Base-by-base conservation (phyloP, 345 rosid species). In the Limnanthes douglasii region DNA sequence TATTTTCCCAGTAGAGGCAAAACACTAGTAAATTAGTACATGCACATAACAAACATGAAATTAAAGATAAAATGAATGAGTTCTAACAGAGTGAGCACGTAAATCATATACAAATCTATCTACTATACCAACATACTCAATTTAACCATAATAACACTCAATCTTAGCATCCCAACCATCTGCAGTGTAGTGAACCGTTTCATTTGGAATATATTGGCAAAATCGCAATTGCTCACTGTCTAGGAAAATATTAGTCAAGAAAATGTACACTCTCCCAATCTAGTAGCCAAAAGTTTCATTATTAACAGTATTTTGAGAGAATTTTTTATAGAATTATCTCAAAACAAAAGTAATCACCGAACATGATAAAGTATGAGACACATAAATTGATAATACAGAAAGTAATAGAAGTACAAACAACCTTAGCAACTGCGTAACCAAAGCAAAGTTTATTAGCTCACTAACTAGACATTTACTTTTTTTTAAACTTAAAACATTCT, bases 81-180 rank as follows among this genome's bases (percentile, higher is more conserved):
- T 45, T 43, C 61, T 45, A 61, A 88, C 95, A 8, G 86, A 53
- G 53, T 90, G 98, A 33, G 98, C 98, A 31, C 26, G 53, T 34
- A 90, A 36, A 67, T 90, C 98, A 41, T 64, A 84, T 1, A 94
- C 95, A 60, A 95, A 79, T 51, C 98, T 74, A 59, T 90, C 98
- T 41, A 95, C 98, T 53, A 84, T 79, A 23, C 98, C 95, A 38
- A 90, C 98, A 61, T 95, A 90, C 58, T 90, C 95, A 12, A 84
- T 70, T 95, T 95, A 90, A 15, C 97, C 95, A 54, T 88, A 84
- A 0, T 93, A 74, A 41, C 78, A 51, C 53, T 88, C 97, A 22
- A 88, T 88, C 66, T 88, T 95, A 21, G 97, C 97, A 64, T 88
- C 97, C 97, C 97, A 88, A 53, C 97, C 83, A 42, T 84, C 97